Evolutionary conservation across 1,284 basidiomycete genomes (phyloP).

Genomic region (Rhodotorula sp.): DNA sequence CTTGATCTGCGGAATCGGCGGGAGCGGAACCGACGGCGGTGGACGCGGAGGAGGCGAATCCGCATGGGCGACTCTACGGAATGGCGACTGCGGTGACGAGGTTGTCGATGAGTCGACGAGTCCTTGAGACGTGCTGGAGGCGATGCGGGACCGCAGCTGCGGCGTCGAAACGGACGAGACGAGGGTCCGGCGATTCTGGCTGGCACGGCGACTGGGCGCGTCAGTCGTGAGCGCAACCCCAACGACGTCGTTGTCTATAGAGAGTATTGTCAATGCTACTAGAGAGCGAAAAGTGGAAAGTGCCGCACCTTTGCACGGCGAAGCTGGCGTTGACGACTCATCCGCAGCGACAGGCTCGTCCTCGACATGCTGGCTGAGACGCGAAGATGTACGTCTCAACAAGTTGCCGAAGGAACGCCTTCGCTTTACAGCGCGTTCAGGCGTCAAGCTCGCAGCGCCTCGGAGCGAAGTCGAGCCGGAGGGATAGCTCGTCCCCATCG

Average conservation of each 20-base stretch:
- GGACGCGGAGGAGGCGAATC: neutral
- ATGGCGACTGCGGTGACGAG: neutral
- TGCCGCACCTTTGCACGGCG: too few species aligned
- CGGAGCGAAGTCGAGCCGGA: neutral
- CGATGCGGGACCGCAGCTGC: neutral
- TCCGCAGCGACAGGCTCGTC: neutral
- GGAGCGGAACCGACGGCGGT: neutral
- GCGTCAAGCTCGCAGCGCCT: neutral
- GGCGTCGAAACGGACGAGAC: constrained; percentile 4
- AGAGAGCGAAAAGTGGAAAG: neutral
- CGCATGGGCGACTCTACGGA: too few species aligned
- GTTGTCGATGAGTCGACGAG: neutral
- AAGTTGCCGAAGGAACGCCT: neutral
- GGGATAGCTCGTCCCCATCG: neutral
- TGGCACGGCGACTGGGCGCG: constrained; percentile 14
- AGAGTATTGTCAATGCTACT: neutral
- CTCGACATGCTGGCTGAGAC: neutral
- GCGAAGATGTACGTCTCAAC: neutral
- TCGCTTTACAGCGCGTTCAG: neutral
- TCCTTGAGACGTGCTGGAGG: neutral
- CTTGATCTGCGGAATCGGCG: neutral
- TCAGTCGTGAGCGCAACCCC: constrained; percentile 27
- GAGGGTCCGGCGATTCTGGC: constrained; percentile 3
- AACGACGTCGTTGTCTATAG: neutral
- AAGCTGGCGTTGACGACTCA: neutral